Evolutionary conservation across 1,284 basidiomycete species (phyloP).

Genomic region (Moesziomyces globuligerus): DNA sequence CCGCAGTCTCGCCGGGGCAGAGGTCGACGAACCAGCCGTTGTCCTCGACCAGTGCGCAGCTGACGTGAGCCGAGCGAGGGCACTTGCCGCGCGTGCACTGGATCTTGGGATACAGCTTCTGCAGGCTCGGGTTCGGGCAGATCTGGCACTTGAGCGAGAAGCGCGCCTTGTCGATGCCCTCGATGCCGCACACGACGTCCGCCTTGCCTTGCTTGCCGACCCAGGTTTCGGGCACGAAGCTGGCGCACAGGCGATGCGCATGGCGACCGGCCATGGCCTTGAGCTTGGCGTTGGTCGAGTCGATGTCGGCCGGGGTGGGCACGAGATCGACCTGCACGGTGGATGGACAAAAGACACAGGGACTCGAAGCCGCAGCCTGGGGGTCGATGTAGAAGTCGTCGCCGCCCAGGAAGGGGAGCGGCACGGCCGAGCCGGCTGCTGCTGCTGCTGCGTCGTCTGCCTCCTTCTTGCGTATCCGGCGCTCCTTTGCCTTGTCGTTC

Average conservation of each 20-base stretch:
- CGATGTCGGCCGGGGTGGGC: slow-evolving; percentile 31
- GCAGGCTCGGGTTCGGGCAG: slow-evolving; percentile 77
- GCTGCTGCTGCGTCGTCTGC: slow-evolving; percentile 25
- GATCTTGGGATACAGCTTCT: slow-evolving; percentile 85
- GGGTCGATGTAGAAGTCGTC: slow-evolving; percentile 39
- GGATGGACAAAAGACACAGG: slow-evolving; percentile 68
- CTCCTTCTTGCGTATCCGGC: slow-evolving; percentile 29
- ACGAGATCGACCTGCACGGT: slow-evolving; percentile 49
- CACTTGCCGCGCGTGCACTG: slow-evolving; percentile 95
- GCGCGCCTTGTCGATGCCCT: slow-evolving; percentile 55
- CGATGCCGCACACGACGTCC: slow-evolving; percentile 56
- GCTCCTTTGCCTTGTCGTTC: slow-evolving; percentile 45
- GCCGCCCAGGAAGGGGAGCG: slow-evolving; percentile 33
- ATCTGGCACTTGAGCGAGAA: slow-evolving; percentile 77
- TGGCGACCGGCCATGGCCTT: slow-evolving; percentile 30
- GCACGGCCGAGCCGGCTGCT: slow-evolving; percentile 13
- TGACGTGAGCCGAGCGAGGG: slow-evolving; percentile 89
- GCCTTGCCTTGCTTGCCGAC: slow-evolving; percentile 45
- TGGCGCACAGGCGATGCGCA: slow-evolving; percentile 65
- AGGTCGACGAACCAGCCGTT: slow-evolving; percentile 64
- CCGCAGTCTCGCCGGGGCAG: slow-evolving; percentile 46
- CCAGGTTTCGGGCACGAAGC: slow-evolving; percentile 64
- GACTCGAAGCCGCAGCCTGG: slow-evolving; percentile 18
- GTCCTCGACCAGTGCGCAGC: slow-evolving; percentile 75
- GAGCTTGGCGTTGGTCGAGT: slow-evolving; percentile 26